These are phyloP conservation scores for Monosporozyma servazzii DNA, from an alignment of 805 yeast species.

Conservation along the genomic window DNA sequence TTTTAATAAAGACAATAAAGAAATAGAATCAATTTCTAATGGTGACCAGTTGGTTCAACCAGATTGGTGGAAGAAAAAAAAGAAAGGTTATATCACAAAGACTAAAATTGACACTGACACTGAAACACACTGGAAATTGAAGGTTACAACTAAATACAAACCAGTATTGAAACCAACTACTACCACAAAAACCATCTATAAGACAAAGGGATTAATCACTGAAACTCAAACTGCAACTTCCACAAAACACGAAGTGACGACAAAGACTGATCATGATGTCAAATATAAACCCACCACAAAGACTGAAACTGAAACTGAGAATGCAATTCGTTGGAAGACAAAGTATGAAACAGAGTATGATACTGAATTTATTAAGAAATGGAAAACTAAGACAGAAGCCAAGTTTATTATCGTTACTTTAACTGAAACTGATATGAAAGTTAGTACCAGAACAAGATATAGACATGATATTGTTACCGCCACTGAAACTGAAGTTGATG, in stretches of 20 bases:
- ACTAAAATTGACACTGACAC: slow-evolving; percentile 8
- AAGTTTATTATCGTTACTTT: slow-evolving; percentile 24
- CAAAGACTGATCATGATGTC: slow-evolving; percentile 8
- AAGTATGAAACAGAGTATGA: slow-evolving; percentile 3
- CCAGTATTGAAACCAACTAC: slow-evolving; percentile 1
- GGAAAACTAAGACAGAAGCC: slow-evolving; percentile 19
- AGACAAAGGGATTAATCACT: slow-evolving; percentile 1
- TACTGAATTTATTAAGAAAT: slow-evolving; percentile 11
- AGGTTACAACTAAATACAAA: neutral
- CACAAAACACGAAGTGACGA: slow-evolving; percentile 8
- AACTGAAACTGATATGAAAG: slow-evolving; percentile 17
- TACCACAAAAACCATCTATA: slow-evolving; percentile 7
- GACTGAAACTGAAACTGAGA: slow-evolving; percentile 11
- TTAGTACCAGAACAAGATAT: slow-evolving; percentile 14
- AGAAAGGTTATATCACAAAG: slow-evolving; percentile 1
- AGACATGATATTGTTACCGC: slow-evolving; percentile 13
- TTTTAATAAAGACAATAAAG: neutral
- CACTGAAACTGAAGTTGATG: slow-evolving; percentile 20
- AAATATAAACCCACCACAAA: slow-evolving; percentile 2
- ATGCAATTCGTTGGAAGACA: slow-evolving; percentile 4
- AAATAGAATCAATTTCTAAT: neutral
- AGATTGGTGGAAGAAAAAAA: slow-evolving; percentile 4
- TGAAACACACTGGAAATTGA: slow-evolving; percentile 2
- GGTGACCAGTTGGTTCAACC: neutral
- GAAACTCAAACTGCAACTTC: slow-evolving; percentile 4